A percentile compares a stretch with the other conserved stretches of the same genome.
phyloP scores from a whole-genome alignment of 805 yeast genomes.

The Candida pseudofarinosa region DNA sequence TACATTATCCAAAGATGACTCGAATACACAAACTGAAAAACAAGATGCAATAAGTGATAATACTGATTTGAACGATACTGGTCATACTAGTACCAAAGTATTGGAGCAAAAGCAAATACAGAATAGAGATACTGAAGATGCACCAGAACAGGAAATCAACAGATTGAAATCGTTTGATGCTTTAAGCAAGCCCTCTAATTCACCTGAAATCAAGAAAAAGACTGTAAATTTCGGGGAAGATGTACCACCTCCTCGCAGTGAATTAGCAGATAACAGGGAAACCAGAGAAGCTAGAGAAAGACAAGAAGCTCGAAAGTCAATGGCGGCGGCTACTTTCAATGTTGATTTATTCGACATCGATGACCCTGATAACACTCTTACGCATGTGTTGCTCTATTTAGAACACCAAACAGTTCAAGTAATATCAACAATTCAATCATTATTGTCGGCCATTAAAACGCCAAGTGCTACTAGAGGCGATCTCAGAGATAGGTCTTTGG shows the following conservation, averaged over 20 bases:
- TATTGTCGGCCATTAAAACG: constrained; percentile 70
- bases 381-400: constrained; percentile 76
- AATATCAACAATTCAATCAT: constrained; percentile 80
- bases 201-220: not conserved
- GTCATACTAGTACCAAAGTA: not conserved
- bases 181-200: constrained; percentile 2
- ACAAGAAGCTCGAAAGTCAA: constrained; percentile 43
- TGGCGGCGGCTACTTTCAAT: constrained; percentile 58
- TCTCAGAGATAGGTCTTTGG: constrained; percentile 65
- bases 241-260: constrained; percentile 11
- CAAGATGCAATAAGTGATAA: not conserved
- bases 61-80: not conserved
- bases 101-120: not conserved
- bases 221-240: constrained; percentile 3
- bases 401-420: constrained; percentile 94
- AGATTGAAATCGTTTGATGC: constrained; percentile 3
- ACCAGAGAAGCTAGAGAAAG: constrained; percentile 37
- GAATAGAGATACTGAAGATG: not conserved
- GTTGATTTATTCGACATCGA: constrained; percentile 74
- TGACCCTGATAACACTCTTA: constrained; percentile 84
- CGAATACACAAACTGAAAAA: not conserved
- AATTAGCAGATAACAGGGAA: constrained; percentile 18
- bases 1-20: not conserved
- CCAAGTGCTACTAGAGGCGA: constrained; percentile 75
- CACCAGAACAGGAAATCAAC: constrained; percentile 3